phyloP scores from a whole-genome alignment of 2,329 filamentous ascomycete species.

The Aciculosporium take region DNA sequence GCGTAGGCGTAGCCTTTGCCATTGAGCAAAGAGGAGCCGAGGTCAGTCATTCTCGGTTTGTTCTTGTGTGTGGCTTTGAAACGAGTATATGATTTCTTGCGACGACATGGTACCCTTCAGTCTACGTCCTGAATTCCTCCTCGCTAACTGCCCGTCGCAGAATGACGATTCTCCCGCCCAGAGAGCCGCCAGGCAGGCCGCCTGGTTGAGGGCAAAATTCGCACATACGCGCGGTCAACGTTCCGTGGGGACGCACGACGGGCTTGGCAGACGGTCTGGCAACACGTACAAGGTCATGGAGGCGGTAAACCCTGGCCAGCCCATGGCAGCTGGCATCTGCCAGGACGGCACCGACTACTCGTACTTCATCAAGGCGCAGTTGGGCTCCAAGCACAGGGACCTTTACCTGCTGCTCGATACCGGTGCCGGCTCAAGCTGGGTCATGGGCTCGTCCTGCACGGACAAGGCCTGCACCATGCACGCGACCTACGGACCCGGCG shows the following conservation, averaged over 20 bases:
- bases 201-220: constrained; percentile 8
- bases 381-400: constrained; percentile 40
- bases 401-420: constrained; percentile 53
- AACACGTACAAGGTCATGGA: constrained; percentile 34
- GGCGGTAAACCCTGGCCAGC: constrained; percentile 29
- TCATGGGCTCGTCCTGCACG: constrained; percentile 59
- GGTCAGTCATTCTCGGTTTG: constrained; percentile 3
- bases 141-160: constrained; percentile 2
- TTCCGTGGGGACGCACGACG: background rate
- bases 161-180: constrained; percentile 2
- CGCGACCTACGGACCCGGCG: constrained; percentile 49
- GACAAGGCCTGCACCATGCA: constrained; percentile 54
- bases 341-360: constrained; percentile 54
- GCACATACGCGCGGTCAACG: background rate
- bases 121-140: too few species aligned
- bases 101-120: too few species aligned
- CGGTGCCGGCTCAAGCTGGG: constrained; percentile 63
- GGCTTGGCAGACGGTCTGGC: constrained; percentile 18
- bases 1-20: constrained; percentile 25
- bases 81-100: too few species aligned
- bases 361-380: constrained; percentile 44
- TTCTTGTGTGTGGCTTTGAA: too few species aligned
- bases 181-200: constrained; percentile 8
- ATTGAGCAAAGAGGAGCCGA: constrained; percentile 23
- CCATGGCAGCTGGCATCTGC: constrained; percentile 39